A percentile compares a stretch with the other conserved stretches of the same genome.
These are phyloP conservation scores for Talinum fruticosum DNA, from an alignment of 148 eudicot species.

Conservation along the genomic window DNA sequence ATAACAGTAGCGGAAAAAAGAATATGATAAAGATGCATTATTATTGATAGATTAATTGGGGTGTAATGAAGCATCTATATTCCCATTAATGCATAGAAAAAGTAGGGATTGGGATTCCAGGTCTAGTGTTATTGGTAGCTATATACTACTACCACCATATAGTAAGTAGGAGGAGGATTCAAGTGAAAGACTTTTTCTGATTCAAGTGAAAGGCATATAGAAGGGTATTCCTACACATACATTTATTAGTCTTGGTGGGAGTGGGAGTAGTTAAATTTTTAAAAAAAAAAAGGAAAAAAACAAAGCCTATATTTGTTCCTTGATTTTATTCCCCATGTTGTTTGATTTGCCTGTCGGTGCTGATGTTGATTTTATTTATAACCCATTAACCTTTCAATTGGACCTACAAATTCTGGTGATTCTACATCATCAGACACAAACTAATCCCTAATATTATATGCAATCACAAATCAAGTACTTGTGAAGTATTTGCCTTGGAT, in stretches of 20 bases:
- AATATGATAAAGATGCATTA: background rate
- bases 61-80: background rate
- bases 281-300: no score
- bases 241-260: background rate
- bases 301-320: constrained; percentile 1
- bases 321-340: background rate
- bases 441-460: background rate
- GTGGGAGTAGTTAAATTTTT: background rate
- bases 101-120: background rate
- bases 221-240: background rate
- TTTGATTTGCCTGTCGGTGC: constrained; percentile 8
- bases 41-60: background rate
- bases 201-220: background rate
- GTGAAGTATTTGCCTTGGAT: background rate
- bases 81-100: background rate
- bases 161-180: background rate
- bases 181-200: background rate
- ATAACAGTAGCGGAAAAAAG: background rate
- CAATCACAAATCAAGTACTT: no score
- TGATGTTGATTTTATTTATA: constrained; percentile 1
- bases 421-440: background rate
- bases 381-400: constrained; percentile 11
- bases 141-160: no score
- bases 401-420: constrained; percentile 18
- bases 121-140: background rate